Evolutionary conservation across 1,284 basidiomycete genomes (phyloP), one percentile per base, ranked within the genome.

Genomic region (Pyrrhoderma lamaoense): DNA sequence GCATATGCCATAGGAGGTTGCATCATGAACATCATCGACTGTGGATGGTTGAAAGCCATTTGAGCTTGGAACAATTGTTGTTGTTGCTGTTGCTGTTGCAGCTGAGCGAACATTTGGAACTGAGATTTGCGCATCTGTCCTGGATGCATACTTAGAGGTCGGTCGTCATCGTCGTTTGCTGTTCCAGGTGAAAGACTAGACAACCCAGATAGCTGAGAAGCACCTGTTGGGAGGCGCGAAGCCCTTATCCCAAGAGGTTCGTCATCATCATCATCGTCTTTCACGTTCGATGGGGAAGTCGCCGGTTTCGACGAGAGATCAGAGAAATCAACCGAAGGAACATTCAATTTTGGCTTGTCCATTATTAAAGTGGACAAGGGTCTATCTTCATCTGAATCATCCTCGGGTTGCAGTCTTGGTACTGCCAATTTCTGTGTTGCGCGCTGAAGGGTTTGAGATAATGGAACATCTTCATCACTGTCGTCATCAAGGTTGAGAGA

Each of bases 61-160:
- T 87, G 84, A 34, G 82, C 77, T 60, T 86, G 84, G 73, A 87
- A 75, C 74, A 88, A 75, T 69, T 88, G 75, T 61, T 80, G 77
- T 69, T 88, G 75, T 61, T 80, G 77, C 59, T 81, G 80, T 53
- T 79, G 78, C 47, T 78, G 75, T 46, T 76, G 73, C 52, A 74
- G 69, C 52, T 75, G 71, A 45, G 76, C 70, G 57, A 82, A 67
- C 71, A 85, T 76, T 56, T 81, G 74, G 61, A 79, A 81, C 60
- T 86, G 83, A n/a, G 82, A 80, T 55, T 76, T 76, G 48, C 84
- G 80, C 57, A 86, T 78, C 58, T 87, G 85, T 55, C 86, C 82
- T 13, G 86, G 85, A 62, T 85, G 85, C 54, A 85, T 68, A 5
- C 74, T 86, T n/a, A 89, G 70, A 5, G 77, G 77, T 45, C 62